Percentiles rank a stretch among this genome's conserved stretches.
Evolutionary conservation across 176 grass and related monocot genomes (phyloP).

Genomic region (Tillandsia leiboldiana): DNA sequence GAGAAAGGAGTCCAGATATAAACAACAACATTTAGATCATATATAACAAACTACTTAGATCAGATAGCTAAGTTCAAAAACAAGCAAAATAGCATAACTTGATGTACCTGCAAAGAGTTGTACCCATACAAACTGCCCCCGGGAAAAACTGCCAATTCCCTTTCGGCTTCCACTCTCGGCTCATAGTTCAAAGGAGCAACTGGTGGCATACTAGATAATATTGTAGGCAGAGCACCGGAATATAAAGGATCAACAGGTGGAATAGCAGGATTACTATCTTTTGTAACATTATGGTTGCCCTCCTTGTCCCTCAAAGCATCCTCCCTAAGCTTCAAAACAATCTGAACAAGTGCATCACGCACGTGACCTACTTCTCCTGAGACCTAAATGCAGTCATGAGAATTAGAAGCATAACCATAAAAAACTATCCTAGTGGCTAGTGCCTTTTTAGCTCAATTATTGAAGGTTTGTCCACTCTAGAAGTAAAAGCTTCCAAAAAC

Average conservation of each 20-base stretch:
- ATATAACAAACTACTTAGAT: not conserved
- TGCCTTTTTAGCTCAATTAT: too few species aligned
- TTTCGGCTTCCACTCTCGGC: slow-evolving; percentile 52
- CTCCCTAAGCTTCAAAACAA: slow-evolving; percentile 85
- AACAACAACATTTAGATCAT: not conserved
- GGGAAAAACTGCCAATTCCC: slow-evolving; percentile 38
- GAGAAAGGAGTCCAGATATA: slow-evolving; percentile 7
- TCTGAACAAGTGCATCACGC: slow-evolving; percentile 86
- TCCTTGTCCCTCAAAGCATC: slow-evolving; percentile 82
- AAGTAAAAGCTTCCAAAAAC: too few species aligned
- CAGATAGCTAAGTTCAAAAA: not conserved
- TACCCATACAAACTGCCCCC: slow-evolving; percentile 55
- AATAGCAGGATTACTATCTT: slow-evolving; percentile 40
- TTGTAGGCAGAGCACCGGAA: slow-evolving; percentile 37
- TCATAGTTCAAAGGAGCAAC: slow-evolving; percentile 51
- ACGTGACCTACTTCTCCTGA: slow-evolving; percentile 69
- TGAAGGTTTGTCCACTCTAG: too few species aligned
- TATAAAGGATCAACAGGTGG: slow-evolving; percentile 49
- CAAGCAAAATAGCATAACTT: not conserved
- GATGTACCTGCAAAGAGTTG: slow-evolving; percentile 56
- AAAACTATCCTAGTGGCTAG: not conserved
- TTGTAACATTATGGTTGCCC: slow-evolving; percentile 48
- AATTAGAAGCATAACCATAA: not conserved
- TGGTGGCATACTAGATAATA: slow-evolving; percentile 42
- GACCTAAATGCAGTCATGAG: slow-evolving; percentile 36